phyloP scores from a whole-genome alignment of 1,284 basidiomycete genomes.

The Trichosporon asahii region DNA sequence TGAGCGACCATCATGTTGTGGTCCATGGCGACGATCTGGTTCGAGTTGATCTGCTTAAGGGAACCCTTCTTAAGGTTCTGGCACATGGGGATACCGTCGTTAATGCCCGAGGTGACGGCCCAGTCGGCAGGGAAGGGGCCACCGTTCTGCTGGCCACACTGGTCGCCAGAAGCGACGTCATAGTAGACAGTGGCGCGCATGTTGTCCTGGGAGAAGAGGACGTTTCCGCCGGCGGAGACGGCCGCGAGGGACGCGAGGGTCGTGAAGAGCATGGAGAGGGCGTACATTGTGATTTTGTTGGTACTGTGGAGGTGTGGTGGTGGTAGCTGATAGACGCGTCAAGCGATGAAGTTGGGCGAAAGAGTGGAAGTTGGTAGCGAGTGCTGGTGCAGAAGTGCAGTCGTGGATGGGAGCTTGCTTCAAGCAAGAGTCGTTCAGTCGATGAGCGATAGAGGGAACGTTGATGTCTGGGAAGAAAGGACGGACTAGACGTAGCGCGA shows the following conservation, averaged over 20 bases:
- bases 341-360: neutral
- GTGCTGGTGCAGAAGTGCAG: neutral
- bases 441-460: neutral
- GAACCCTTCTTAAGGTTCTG: constrained; percentile 15
- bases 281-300: neutral
- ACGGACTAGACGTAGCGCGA: neutral
- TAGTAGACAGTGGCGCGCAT: constrained; percentile 18
- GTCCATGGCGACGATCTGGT: constrained; percentile 29
- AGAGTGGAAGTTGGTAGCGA: neutral
- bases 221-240: constrained; percentile 3
- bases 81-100: constrained; percentile 23
- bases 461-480: constrained; percentile 5
- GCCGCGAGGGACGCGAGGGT: neutral
- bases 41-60: constrained; percentile 16
- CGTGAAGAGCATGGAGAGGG: constrained; percentile 1
- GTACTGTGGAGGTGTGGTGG: neutral
- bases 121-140: constrained; percentile 25
- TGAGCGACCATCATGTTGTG: constrained; percentile 21
- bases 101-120: constrained; percentile 22
- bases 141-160: constrained; percentile 20
- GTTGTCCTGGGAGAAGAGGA: constrained; percentile 5
- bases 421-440: constrained; percentile 6
- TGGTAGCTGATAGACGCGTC: neutral
- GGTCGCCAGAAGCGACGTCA: constrained; percentile 18
- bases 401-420: neutral